Percentiles rank a stretch among this genome's conserved stretches.
These are phyloP conservation scores for Sporothrix luriei DNA, from an alignment of 2,329 filamentous ascomycete genomes.

Conservation along the genomic window DNA sequence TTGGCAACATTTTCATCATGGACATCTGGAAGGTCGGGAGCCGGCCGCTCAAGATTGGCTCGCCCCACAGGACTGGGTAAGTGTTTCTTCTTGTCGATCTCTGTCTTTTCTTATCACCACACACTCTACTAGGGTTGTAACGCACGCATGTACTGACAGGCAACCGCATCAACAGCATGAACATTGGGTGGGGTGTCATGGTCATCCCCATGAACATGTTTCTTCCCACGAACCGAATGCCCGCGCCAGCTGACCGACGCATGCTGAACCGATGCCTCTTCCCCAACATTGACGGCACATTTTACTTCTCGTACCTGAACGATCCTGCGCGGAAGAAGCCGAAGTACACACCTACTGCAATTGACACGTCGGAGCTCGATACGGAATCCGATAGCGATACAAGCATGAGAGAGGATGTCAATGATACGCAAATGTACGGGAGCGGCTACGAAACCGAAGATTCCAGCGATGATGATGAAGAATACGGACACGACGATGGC, in stretches of 20 bases:
- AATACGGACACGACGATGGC: background rate
- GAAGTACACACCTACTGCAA: background rate
- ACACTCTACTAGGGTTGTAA: too few relatives aligned
- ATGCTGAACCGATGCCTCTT: background rate
- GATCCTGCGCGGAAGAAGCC: constrained; percentile 11
- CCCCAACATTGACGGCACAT: background rate
- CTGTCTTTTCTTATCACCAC: background rate
- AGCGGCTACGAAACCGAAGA: constrained; percentile 19
- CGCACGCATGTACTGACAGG: background rate
- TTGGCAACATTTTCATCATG: constrained; percentile 53
- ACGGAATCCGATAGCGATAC: background rate
- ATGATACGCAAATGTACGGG: background rate
- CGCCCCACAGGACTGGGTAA: background rate
- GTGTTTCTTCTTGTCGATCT: background rate
- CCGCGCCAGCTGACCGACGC: background rate
- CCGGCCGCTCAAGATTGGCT: constrained; percentile 38
- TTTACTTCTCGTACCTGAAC: constrained; percentile 26
- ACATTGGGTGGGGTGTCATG: constrained; percentile 55
- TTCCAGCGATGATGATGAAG: background rate
- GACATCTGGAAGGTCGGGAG: constrained; percentile 54
- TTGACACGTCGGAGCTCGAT: background rate
- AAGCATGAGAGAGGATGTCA: background rate
- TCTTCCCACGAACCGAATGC: constrained; percentile 21
- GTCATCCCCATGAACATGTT: constrained; percentile 43
- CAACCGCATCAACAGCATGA: background rate